A percentile compares a stretch with the other conserved stretches of the same genome.
These are phyloP conservation scores for Yamadazyma olivae DNA, from an alignment of 805 yeast genomes.

Conservation along the genomic window DNA sequence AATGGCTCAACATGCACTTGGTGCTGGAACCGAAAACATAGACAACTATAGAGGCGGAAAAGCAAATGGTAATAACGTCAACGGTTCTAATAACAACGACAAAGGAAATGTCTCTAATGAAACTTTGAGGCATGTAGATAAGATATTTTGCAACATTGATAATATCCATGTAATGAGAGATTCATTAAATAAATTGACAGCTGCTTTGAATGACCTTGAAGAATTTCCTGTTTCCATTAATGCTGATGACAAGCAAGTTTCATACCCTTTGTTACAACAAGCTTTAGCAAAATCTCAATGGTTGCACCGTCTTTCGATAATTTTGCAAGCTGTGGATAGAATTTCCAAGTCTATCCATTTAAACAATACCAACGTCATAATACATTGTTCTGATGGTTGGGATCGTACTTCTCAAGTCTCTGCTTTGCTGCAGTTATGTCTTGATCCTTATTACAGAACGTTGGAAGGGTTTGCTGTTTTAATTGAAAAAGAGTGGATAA, in stretches of 20 bases:
- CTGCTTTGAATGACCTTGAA: constrained; percentile 68
- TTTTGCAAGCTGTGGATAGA: constrained; percentile 73
- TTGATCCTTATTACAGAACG: constrained; percentile 89
- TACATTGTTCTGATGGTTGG: constrained; percentile 99
- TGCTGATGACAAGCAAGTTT: constrained; percentile 11
- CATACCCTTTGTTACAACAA: constrained; percentile 38
- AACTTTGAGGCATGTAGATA: constrained; percentile 38
- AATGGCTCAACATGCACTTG: constrained; percentile 92
- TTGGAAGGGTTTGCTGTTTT: constrained; percentile 81
- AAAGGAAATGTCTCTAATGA: constrained; percentile 1
- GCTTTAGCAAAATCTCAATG: constrained; percentile 68
- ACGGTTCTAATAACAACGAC: not conserved
- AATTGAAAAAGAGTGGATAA: constrained; percentile 92
- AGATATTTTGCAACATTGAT: constrained; percentile 85
- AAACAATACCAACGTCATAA: constrained; percentile 75
- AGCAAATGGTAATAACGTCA: constrained; percentile 2
- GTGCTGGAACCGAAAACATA: constrained; percentile 96
- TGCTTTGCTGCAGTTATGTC: constrained; percentile 77
- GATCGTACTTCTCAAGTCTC: constrained; percentile 91
- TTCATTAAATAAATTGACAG: constrained; percentile 60
- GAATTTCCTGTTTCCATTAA: constrained; percentile 36
- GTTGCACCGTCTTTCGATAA: constrained; percentile 67
- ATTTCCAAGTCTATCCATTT: constrained; percentile 79
- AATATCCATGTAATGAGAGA: constrained; percentile 96
- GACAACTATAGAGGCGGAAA: constrained; percentile 64